Conservation (phyloP, 495 filamentous ascomycete genomes). For the Penicillium manginii region DNA sequence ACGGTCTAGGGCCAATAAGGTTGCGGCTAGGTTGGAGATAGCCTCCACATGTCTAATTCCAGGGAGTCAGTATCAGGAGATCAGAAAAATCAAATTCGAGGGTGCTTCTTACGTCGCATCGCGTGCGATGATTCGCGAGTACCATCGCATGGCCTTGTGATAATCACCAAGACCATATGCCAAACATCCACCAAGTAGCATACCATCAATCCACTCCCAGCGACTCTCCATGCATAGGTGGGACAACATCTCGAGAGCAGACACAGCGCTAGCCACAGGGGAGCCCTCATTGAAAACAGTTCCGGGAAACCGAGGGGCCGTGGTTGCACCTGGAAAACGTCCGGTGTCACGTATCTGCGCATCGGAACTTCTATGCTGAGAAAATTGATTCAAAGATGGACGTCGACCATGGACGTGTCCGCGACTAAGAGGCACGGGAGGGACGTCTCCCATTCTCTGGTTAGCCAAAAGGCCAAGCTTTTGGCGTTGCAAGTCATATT, state of each 20-base stretch:
- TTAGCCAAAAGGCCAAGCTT: conserved; percentile 21
- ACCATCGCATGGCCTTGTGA: conserved; percentile 85
- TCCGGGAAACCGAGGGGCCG: conserved; percentile 42
- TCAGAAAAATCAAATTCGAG: not conserved
- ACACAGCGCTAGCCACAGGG: conserved; percentile 55
- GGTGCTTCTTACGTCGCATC: conserved; percentile 69
- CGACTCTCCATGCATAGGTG: conserved; percentile 82
- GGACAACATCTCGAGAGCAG: conserved; percentile 78
- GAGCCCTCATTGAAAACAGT: conserved; percentile 39
- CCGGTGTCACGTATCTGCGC: conserved; percentile 36
- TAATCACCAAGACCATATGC: conserved; percentile 92
- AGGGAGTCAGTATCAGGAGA: conserved; percentile 11
- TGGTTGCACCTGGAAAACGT: conserved; percentile 31
- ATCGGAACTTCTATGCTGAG: conserved; percentile 32
- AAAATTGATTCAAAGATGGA: conserved; percentile 34
- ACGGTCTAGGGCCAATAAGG: conserved; percentile 79
- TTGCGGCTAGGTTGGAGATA: conserved; percentile 90
- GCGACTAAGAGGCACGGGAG: conserved; percentile 14
- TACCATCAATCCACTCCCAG: conserved; percentile 96
- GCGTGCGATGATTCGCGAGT: conserved; percentile 78
- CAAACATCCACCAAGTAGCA: conserved; percentile 89
- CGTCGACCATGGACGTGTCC: conserved; percentile 28
- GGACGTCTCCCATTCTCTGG: conserved; percentile 17
- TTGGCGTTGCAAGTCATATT: conserved; percentile 38
- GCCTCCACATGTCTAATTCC: conserved; percentile 83